These are phyloP conservation scores for Kondoa subrosea DNA, from an alignment of 768 basidiomycete genomes.

Conservation along the genomic window DNA sequence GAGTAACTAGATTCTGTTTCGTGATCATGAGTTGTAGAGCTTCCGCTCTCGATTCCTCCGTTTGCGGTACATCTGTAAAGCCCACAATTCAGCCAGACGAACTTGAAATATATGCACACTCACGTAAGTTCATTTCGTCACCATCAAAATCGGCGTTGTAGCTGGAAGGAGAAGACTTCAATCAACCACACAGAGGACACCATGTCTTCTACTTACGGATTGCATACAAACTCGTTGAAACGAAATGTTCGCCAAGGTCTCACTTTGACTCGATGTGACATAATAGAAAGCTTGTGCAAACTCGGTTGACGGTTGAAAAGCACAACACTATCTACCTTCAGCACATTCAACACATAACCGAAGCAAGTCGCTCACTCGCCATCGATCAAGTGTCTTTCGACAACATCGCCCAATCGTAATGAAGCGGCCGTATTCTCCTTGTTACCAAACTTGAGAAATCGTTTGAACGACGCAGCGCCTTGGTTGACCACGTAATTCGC, in stretches of 20 bases:
- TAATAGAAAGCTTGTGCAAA: conserved; percentile 96
- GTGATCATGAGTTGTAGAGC: conserved; percentile 94
- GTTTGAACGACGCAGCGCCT: conserved; percentile 55
- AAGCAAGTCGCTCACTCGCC: conserved; percentile 51
- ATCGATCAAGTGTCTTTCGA: conserved; percentile 85
- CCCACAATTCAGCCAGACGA: background rate
- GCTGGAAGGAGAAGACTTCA: background rate
- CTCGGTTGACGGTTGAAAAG: conserved; percentile 97
- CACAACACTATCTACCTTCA: conserved; percentile 43
- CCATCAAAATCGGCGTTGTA: conserved; percentile 99
- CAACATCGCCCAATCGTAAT: conserved; percentile 69
- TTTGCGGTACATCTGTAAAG: conserved; percentile 78
- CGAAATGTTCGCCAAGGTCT: conserved; percentile 95
- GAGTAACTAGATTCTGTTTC: conserved; percentile 91
- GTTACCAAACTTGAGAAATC: conserved; percentile 76
- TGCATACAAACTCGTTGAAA: conserved; percentile 96
- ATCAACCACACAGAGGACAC: background rate
- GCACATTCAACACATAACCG: background rate
- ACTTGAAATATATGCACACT: conserved; percentile 27
- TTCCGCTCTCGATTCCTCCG: conserved; percentile 93
- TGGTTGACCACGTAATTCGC: conserved; percentile 82
- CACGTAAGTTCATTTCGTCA: conserved; percentile 98
- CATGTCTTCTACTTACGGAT: conserved; percentile 39
- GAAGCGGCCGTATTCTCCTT: conserved; percentile 61
- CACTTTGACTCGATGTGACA: conserved; percentile 94